A percentile compares a stretch with the other conserved stretches of the same genome.
phyloP scores from a whole-genome alignment of 2,329 filamentous ascomycete genomes.

The Penicillium sp. region DNA sequence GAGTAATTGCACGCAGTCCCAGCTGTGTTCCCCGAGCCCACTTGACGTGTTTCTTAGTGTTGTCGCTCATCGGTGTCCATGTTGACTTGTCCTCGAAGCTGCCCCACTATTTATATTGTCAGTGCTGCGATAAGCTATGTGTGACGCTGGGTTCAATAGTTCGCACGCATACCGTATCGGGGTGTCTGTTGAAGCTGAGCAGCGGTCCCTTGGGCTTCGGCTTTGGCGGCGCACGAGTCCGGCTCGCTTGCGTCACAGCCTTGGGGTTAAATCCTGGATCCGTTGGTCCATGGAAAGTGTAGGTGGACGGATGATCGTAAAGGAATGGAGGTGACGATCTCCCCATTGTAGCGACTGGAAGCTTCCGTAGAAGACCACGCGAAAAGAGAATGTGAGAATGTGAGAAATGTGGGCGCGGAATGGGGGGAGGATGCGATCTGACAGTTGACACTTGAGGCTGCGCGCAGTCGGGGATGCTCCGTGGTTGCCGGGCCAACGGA shows the following conservation, averaged over 20 bases:
- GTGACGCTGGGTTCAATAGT: neutral
- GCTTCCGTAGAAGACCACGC: constrained; percentile 39
- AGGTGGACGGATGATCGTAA: constrained; percentile 64
- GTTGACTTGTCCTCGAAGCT: constrained; percentile 66
- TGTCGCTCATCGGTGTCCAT: constrained; percentile 69
- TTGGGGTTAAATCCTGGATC: constrained; percentile 78
- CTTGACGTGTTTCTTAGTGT: constrained; percentile 73
- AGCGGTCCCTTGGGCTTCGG: constrained; percentile 75
- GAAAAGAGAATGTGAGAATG: constrained; percentile 30
- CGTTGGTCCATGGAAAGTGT: constrained; percentile 58
- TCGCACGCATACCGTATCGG: constrained; percentile 67
- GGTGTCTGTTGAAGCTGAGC: constrained; percentile 82
- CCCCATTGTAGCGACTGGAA: constrained; percentile 48
- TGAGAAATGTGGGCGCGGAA: constrained; percentile 25
- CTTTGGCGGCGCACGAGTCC: constrained; percentile 62
- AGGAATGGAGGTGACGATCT: constrained; percentile 70
- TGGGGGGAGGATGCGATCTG: constrained; percentile 28
- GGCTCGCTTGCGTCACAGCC: constrained; percentile 79
- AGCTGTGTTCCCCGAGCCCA: constrained; percentile 72
- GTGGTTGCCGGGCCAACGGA: constrained; percentile 39
- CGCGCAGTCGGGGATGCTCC: constrained; percentile 19
- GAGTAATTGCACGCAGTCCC: constrained; percentile 66
- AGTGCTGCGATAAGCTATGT: constrained; percentile 16
- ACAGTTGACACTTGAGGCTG: constrained; percentile 17
- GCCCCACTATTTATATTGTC: constrained; percentile 38